Percentiles rank a stretch among this genome's conserved stretches.
Evolutionary conservation across 129 eudicot genomes (phyloP).

Genomic region (Arctium lappa): DNA sequence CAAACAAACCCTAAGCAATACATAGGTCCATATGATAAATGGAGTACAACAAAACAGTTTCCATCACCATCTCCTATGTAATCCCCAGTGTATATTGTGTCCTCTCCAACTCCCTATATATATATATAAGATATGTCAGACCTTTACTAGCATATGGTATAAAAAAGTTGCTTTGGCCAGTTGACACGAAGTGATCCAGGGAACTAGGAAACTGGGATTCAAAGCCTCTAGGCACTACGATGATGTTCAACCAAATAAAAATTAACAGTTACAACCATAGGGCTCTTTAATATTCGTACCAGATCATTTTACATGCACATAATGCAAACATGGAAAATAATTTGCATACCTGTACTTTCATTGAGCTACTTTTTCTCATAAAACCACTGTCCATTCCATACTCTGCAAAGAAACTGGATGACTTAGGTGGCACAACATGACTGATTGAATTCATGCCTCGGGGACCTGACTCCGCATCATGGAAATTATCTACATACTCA

Average conservation of each 20-base stretch:
- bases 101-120: not conserved
- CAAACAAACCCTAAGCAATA: not conserved
- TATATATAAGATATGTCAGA: not conserved
- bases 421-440: slow-evolving; percentile 75
- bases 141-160: not conserved
- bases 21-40: not conserved
- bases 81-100: not conserved
- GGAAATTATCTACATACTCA: slow-evolving; percentile 62
- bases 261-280: not conserved
- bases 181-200: not conserved
- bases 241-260: not conserved
- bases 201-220: not conserved
- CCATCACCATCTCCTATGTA: not conserved
- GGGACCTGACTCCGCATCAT: slow-evolving; percentile 50
- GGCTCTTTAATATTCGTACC: not conserved
- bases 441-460: slow-evolving; percentile 47
- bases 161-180: not conserved
- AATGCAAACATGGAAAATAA: not conserved
- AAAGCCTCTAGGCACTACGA: not conserved
- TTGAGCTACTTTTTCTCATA: slow-evolving; percentile 48
- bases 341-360: slow-evolving; percentile 51
- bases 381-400: slow-evolving; percentile 83
- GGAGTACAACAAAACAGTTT: not conserved
- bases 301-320: not conserved
- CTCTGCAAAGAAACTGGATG: slow-evolving; percentile 70